Percentiles rank a stretch among this genome's conserved stretches.
These are phyloP conservation scores for Erucastrum elatum DNA, from an alignment of 345 rosid species.

Conservation along the genomic window DNA sequence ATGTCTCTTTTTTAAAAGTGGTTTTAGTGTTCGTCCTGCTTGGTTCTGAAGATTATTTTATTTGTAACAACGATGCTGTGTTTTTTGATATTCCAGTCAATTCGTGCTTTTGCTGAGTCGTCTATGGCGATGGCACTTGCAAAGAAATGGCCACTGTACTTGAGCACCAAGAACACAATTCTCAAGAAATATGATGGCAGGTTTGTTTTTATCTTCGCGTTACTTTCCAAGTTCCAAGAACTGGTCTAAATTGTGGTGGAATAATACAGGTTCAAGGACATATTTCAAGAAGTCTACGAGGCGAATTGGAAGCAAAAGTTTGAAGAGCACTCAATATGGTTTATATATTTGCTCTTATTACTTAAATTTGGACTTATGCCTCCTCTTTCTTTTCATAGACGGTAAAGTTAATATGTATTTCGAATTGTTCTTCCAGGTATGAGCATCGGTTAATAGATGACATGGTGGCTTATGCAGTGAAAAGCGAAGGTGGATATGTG, in stretches of 20 bases:
- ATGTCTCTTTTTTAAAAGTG: not conserved
- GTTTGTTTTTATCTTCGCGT: conserved; percentile 43
- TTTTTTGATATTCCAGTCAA: conserved; percentile 55
- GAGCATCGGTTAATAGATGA: conserved; percentile 99
- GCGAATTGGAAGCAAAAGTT: conserved; percentile 89
- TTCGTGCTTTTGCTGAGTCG: conserved; percentile 91
- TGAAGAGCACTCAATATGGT: conserved; percentile 93
- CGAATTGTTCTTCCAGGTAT: conserved; percentile 53
- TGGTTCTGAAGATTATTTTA: conserved; percentile 20
- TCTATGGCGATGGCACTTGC: conserved; percentile 82
- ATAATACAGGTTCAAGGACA: conserved; percentile 83
- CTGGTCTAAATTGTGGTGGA: conserved; percentile 16
- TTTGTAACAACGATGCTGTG: conserved; percentile 1
- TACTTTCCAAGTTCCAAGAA: not conserved
- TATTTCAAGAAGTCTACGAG: conserved; percentile 92
- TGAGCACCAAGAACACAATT: conserved; percentile 97
- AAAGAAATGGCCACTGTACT: conserved; percentile 94
- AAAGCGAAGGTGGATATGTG: conserved; percentile 97
- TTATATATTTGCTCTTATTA: conserved; percentile 23
- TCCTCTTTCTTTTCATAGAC: not conserved
- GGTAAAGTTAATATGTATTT: not conserved
- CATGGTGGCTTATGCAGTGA: conserved; percentile 95
- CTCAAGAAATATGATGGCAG: conserved; percentile 98
- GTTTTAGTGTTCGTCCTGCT: conserved; percentile 10
- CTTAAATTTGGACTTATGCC: conserved; percentile 2